phyloP scores from a whole-genome alignment of 2,329 filamentous ascomycete genomes.

The Zopfia rhizophila region DNA sequence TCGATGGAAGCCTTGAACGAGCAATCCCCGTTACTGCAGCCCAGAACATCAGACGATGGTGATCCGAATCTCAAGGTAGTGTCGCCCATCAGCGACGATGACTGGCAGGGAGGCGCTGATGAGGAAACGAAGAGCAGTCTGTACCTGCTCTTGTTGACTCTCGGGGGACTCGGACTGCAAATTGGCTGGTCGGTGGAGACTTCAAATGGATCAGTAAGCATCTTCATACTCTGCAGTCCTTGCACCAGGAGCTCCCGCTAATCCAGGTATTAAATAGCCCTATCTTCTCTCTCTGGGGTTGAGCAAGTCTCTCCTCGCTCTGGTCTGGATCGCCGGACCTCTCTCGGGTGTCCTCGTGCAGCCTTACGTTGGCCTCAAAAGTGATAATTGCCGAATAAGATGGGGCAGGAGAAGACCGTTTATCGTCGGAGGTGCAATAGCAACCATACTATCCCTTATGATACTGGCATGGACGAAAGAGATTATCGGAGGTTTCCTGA shows the following conservation, averaged over 20 bases:
- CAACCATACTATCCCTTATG: conserved; percentile 62
- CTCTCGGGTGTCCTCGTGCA: conserved; percentile 64
- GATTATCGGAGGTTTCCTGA: conserved; percentile 71
- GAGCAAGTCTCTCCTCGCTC: conserved; percentile 61
- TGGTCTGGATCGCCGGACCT: conserved; percentile 67
- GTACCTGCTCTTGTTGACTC: conserved; percentile 86
- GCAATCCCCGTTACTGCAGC: conserved; percentile 46
- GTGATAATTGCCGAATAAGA: conserved; percentile 59
- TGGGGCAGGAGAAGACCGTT: conserved; percentile 65
- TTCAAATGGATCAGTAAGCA: conserved; percentile 81
- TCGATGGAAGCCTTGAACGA: conserved; percentile 45
- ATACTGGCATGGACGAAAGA: conserved; percentile 62
- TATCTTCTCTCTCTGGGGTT: conserved; percentile 64
- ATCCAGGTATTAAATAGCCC: conserved; percentile 46
- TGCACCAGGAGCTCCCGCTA: not conserved
- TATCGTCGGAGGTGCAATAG: conserved; percentile 60
- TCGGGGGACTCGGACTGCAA: conserved; percentile 87
- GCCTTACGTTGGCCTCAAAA: conserved; percentile 64
- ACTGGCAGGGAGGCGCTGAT: conserved; percentile 57
- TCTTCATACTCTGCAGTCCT: not conserved
- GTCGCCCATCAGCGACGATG: conserved; percentile 47
- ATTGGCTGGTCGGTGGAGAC: conserved; percentile 96
- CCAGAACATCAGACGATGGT: conserved; percentile 42
- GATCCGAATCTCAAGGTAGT: conserved; percentile 45
- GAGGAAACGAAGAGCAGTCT: conserved; percentile 81